A percentile compares a stretch with the other conserved stretches of the same genome.
Conservation (phyloP, 2,329 filamentous ascomycete genomes). For the Bisporella sp. region DNA sequence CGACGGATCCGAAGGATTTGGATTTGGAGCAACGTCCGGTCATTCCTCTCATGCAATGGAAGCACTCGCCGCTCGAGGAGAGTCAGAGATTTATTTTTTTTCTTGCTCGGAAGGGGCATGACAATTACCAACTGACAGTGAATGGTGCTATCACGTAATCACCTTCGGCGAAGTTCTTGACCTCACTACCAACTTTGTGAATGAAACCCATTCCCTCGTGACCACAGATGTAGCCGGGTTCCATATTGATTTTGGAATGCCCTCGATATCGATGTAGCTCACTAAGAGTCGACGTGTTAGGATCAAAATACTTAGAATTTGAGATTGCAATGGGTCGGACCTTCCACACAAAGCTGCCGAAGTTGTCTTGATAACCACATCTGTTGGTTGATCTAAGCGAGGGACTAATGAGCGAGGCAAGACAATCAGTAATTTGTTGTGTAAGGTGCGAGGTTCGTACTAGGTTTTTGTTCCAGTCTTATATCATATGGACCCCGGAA, state of each 20-base stretch:
- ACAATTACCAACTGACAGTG: conserved; percentile 40
- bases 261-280: conserved; percentile 83
- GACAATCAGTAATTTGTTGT: no score
- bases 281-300: neutral
- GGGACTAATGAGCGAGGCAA: no score
- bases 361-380: conserved; percentile 77
- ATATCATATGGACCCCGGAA: conserved; percentile 55
- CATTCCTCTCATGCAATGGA: conserved; percentile 74
- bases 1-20: conserved; percentile 62
- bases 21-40: conserved; percentile 72
- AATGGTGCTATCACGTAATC: conserved; percentile 80
- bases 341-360: conserved; percentile 84
- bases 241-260: conserved; percentile 49
- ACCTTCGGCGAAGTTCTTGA: conserved; percentile 63
- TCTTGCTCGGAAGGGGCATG: no score
- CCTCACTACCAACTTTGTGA: conserved; percentile 57
- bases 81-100: no score
- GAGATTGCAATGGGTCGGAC: conserved; percentile 39
- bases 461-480: conserved; percentile 64
- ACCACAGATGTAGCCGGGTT: conserved; percentile 48
- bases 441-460: conserved; percentile 57
- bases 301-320: no score
- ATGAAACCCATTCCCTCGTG: conserved; percentile 83
- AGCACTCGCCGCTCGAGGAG: conserved; percentile 63
- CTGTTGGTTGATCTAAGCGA: conserved; percentile 43